Conservation (phyloP, 371 early-diverging fungal genomes). For the Rhizopus microsporus region DNA sequence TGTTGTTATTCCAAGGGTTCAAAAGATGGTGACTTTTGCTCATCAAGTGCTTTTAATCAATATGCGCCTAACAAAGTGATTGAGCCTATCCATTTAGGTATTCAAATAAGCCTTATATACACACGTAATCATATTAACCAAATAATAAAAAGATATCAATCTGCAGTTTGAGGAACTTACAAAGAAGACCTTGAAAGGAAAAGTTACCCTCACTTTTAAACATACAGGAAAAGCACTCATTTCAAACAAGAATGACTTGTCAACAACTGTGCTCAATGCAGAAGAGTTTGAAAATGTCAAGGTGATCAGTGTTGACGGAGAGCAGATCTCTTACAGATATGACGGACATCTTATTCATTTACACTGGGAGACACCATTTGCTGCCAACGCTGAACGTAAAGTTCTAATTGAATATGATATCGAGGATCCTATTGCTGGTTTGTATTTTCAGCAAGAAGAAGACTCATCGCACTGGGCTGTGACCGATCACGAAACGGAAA, state of each 20-base stretch:
- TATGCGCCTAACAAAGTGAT: conserved; percentile 49
- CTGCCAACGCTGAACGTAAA: conserved; percentile 22
- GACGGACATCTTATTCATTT: conserved; percentile 44
- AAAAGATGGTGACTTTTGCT: conserved; percentile 15
- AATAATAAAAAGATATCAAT: conserved; percentile 27
- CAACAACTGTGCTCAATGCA: conserved; percentile 31
- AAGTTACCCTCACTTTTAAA: conserved; percentile 35
- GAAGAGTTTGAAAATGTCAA: conserved; percentile 38
- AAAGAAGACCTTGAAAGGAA: conserved; percentile 16
- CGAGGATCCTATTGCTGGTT: conserved; percentile 43
- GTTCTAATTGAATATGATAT: conserved; percentile 43
- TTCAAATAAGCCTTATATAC: background rate
- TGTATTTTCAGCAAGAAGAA: conserved; percentile 28
- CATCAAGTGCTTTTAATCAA: conserved; percentile 28
- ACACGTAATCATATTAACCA: background rate
- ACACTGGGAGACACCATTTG: conserved; percentile 42
- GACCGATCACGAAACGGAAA: conserved; percentile 46
- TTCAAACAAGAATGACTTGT: conserved; percentile 9
- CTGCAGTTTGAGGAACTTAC: conserved; percentile 33
- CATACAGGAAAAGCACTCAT: conserved; percentile 22
- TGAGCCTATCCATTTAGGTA: conserved; percentile 45
- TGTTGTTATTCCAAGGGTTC: no score
- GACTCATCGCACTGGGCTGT: conserved; percentile 18
- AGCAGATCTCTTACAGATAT: conserved; percentile 30
- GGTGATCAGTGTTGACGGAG: conserved; percentile 20